phyloP scores from a whole-genome alignment of 176 grass and related monocot genomes.

The Avena atlantica region DNA sequence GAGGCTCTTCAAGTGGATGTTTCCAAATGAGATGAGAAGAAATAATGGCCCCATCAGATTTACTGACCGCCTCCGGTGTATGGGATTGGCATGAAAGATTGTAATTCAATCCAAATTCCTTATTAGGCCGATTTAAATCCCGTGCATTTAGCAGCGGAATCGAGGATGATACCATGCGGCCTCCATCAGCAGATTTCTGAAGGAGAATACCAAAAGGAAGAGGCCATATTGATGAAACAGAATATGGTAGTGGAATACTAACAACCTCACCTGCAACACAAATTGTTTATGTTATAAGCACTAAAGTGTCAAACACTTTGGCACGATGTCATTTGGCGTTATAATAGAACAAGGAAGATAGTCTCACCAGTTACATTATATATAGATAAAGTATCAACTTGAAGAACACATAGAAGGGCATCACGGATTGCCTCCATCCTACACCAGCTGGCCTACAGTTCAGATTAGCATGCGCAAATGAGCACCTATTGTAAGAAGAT shows the following conservation, averaged over 20 bases:
- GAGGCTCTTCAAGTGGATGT: slow-evolving; percentile 92
- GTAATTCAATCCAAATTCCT: slow-evolving; percentile 73
- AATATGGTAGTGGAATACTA: slow-evolving; percentile 76
- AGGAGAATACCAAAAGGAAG: slow-evolving; percentile 85
- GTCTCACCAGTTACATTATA: slow-evolving; percentile 73
- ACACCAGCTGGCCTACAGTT: slow-evolving; percentile 89
- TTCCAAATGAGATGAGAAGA: slow-evolving; percentile 89
- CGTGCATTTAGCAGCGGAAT: slow-evolving; percentile 66
- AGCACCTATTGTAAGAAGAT: slow-evolving; percentile 39
- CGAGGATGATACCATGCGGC: slow-evolving; percentile 61
- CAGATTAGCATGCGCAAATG: slow-evolving; percentile 37
- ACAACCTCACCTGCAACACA: slow-evolving; percentile 73
- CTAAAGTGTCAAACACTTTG: slow-evolving; percentile 29
- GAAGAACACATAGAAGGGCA: slow-evolving; percentile 88
- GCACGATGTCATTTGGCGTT: neutral
- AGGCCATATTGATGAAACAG: slow-evolving; percentile 89
- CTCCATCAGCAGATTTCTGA: slow-evolving; percentile 81
- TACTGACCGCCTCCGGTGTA: slow-evolving; percentile 53
- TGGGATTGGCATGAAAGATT: slow-evolving; percentile 51
- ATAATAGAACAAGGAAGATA: slow-evolving; percentile 26
- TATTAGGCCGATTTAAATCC: slow-evolving; percentile 75
- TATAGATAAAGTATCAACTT: slow-evolving; percentile 84
- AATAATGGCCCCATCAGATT: slow-evolving; percentile 58
- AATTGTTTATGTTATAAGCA: slow-evolving; percentile 26
- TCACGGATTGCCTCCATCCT: slow-evolving; percentile 75